Evolutionary conservation across 1,284 basidiomycete genomes (phyloP).

Genomic region (Austroboletus niveus): DNA sequence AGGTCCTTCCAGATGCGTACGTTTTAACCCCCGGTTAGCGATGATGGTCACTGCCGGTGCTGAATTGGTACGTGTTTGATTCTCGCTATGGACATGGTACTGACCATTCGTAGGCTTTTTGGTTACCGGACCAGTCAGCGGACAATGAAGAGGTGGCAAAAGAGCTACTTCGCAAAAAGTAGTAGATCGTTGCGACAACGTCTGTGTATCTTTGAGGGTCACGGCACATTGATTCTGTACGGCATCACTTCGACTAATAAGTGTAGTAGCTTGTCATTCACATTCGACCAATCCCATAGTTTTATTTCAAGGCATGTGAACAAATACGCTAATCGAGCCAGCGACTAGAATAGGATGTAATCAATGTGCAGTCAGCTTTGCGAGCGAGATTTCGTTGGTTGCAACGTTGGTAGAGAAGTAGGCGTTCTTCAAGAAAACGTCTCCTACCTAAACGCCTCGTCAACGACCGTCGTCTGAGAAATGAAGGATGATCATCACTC

Average conservation of each 20-base stretch:
- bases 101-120: conserved; percentile 63
- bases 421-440: conserved; percentile 77
- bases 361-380: conserved; percentile 40
- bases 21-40: conserved; percentile 84
- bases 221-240: background rate
- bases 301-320: conserved; percentile 1
- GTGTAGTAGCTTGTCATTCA: background rate
- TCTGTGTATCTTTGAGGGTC: background rate
- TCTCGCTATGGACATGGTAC: background rate
- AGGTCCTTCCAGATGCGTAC: conserved; percentile 79
- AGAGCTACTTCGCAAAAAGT: conserved; percentile 44
- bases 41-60: conserved; percentile 87
- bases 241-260: background rate
- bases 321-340: conserved; percentile 1
- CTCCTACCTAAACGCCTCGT: conserved; percentile 46
- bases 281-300: background rate
- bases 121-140: conserved; percentile 68
- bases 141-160: conserved; percentile 51
- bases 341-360: background rate
- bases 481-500: conserved; percentile 21
- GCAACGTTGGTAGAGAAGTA: conserved; percentile 74
- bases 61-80: conserved; percentile 65
- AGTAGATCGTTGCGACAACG: background rate
- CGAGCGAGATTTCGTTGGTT: conserved; percentile 70
- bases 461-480: conserved; percentile 2